Base-by-base conservation (phyloP, 2,329 filamentous ascomycete genomes). In the Trichophyton mentagrophytes region DNA sequence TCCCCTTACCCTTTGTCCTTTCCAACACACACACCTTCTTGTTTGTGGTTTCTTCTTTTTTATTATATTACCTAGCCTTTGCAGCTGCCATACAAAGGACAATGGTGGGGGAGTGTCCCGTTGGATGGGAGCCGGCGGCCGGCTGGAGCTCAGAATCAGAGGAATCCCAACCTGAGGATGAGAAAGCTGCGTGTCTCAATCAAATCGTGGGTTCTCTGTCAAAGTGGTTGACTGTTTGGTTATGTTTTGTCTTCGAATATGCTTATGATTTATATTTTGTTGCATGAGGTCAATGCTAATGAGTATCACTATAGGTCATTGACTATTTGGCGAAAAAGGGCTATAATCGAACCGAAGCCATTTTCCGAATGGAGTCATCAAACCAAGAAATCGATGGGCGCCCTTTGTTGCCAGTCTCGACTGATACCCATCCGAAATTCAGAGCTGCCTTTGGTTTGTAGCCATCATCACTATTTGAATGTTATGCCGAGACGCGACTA, bases 281-380 rank as follows among this genome's bases (percentile, higher is more conserved):
- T 13, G 4, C 42, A 62, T 40, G 61, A 9, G 30, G 40, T 25
- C 13, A 42, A 42, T 58, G 55, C 44, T 27, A 57, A 46, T 40
- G 38, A 44, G 42, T 9, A 61, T 57, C 15, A 7, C 22, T 57
- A 30, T 49, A 61, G 25, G 86, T 99, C 2, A 91, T 96, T 7
- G 93, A 99, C 68, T 99, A 99, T 72, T 80, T 99, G 0, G 84
- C 90, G 1, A 99, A 99, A 73, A 91, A 96, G 66, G 93, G 93
- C 0, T 99, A 96, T 74, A 90, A 86, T 60, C 83, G 88, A 25
- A 97, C 93, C 0, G 93, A 99, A 73, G 89, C 92, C 20, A 89
- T 93, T 71, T 88, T 99, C 59, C 85, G 93, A 49, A 87, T 90
- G 72, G 93, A 99, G 73, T 95, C 91, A 1, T 85, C 88, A 25